phyloP scores from a whole-genome alignment of 192 early-diverging fungal genomes.

The Podila epigama region DNA sequence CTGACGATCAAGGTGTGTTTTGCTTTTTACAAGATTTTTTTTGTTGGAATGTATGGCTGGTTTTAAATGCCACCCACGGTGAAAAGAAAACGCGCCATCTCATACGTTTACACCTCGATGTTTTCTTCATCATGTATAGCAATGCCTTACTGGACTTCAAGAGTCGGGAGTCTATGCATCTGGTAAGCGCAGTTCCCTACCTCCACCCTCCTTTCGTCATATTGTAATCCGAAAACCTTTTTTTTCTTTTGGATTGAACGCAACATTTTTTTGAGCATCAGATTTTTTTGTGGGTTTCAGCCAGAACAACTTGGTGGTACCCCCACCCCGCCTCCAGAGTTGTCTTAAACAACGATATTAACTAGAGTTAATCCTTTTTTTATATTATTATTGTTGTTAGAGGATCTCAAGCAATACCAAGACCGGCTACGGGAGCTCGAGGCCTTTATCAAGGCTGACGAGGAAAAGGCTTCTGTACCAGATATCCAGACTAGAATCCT shows the following conservation, averaged over 20 bases:
- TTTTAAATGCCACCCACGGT: background rate
- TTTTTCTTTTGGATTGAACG: conserved; percentile 8
- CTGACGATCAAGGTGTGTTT: conserved; percentile 72
- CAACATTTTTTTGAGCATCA: background rate
- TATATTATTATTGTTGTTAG: conserved; percentile 19
- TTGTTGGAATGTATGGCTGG: background rate
- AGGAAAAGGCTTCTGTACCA: conserved; percentile 43
- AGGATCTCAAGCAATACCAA: conserved; percentile 67
- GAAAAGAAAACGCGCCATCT: too few relatives aligned
- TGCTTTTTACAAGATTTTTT: background rate
- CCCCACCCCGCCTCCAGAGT: too few relatives aligned
- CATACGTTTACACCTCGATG: background rate
- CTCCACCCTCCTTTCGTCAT: background rate
- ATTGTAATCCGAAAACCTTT: background rate
- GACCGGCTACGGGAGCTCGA: conserved; percentile 66
- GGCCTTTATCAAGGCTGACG: conserved; percentile 60
- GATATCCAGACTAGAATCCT: conserved; percentile 54
- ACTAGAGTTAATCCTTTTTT: background rate
- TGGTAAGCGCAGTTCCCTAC: conserved; percentile 15
- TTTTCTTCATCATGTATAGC: conserved; percentile 3
- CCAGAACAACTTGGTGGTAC: too few relatives aligned
- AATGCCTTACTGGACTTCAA: conserved; percentile 38
- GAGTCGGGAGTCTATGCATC: conserved; percentile 37
- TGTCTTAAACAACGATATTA: too few relatives aligned
- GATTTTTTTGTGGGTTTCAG: conserved; percentile 13